Base-by-base conservation (phyloP, 164 flowering plant species). In the Kalanchoe fedtschenkoi region DNA sequence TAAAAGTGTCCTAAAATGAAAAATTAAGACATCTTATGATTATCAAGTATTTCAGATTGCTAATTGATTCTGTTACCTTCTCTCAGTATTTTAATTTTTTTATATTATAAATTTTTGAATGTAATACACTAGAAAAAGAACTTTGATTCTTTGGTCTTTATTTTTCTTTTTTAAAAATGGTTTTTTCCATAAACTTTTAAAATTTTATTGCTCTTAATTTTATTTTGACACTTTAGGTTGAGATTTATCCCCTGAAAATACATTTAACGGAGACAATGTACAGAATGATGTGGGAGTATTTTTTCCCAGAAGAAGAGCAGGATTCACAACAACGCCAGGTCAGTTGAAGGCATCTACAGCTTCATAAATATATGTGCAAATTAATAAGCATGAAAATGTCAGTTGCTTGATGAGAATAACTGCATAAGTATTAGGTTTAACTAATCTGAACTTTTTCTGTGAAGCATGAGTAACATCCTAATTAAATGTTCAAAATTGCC, bases 261-360 rank as follows among this genome's bases (percentile, higher is more conserved):
- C 91, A 95, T 74, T 80, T 95, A 79, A 89, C 97, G 4, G 99
- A 95, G 77, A 75, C 83, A 58, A 83, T 89, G 91, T 91, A 91
- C 76, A 77, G 84, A 74, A 83, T 85, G 95, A 95, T 91, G 93
- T 95, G 97, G 99, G 93, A 67, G 47, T 95, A 95, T 68, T 80
- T 91, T 56, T 95, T 95, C 70, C 96, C 97, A n/a, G 97, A 88
- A 78, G 99, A 95, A 79, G 97, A 95, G 73, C 99, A 95, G 70
- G 99, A 95, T 74, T 91, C 97, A 55, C 96, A 83, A 64, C 71
- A 96, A 58, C 82, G 99, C 63, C 97, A 95, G 96, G 97, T 83
- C 64, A 70, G 81, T 71, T 41, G 7, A 58, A 21, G 55, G 2
- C 55, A 21, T 47, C 14, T 7, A 47, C 28, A 44, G 55, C 29